A percentile compares a stretch with the other conserved stretches of the same genome.
These are phyloP conservation scores for Fonsecaea nubica DNA, from an alignment of 2,329 filamentous ascomycete species.

Conservation along the genomic window DNA sequence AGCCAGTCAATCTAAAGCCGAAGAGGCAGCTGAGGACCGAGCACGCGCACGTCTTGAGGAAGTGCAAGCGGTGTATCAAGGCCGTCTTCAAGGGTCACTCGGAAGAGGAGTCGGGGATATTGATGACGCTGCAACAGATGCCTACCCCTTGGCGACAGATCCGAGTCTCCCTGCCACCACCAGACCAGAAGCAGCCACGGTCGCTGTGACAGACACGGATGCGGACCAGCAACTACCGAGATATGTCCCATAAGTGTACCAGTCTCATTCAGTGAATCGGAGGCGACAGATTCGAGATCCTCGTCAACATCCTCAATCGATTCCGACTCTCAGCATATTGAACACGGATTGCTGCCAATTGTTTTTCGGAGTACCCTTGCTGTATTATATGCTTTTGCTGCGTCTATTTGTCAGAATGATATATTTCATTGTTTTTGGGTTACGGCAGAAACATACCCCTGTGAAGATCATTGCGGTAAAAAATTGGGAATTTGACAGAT, in stretches of 20 bases:
- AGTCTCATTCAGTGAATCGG: neutral
- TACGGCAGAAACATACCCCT: neutral
- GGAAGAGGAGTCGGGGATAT: neutral
- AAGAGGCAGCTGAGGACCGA: constrained; percentile 32
- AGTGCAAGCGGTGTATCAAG: constrained; percentile 13
- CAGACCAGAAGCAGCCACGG: neutral
- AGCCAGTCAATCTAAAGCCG: constrained; percentile 19
- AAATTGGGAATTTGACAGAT: neutral
- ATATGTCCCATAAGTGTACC: constrained; percentile 24
- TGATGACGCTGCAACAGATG: neutral
- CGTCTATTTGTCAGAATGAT: neutral
- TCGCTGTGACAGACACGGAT: constrained; percentile 11
- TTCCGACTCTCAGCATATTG: neutral
- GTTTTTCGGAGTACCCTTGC: neutral
- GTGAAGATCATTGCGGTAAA: neutral
- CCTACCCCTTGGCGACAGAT: neutral
- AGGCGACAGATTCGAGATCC: neutral
- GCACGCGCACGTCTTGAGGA: constrained; percentile 10
- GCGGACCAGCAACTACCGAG: constrained; percentile 24
- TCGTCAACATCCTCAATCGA: neutral
- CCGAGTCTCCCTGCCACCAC: neutral
- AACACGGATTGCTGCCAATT: neutral
- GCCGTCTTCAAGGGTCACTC: neutral
- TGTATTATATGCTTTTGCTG: neutral
- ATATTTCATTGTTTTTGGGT: neutral